Percentiles rank a stretch among this genome's conserved stretches.
These are phyloP conservation scores for Rhexocercosporidium sp. DNA, from an alignment of 2,329 filamentous ascomycete species.

Conservation along the genomic window DNA sequence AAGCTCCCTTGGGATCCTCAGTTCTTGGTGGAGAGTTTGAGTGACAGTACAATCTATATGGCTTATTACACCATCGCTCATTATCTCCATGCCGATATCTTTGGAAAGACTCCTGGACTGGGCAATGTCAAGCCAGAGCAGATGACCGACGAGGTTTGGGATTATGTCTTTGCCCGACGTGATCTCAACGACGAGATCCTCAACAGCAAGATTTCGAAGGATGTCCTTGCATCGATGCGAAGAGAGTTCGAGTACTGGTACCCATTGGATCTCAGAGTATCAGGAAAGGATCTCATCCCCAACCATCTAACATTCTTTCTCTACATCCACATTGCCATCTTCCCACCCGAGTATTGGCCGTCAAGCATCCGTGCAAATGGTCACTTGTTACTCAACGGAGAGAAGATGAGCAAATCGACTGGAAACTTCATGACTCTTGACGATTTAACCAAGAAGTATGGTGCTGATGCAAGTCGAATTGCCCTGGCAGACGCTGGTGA, in stretches of 20 bases:
- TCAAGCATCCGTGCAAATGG: slow-evolving; percentile 86
- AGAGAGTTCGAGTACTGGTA: slow-evolving; percentile 98
- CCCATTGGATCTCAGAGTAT: slow-evolving; percentile 85
- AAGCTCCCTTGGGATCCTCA: slow-evolving; percentile 92
- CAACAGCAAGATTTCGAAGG: slow-evolving; percentile 73
- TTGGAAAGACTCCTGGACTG: slow-evolving; percentile 73
- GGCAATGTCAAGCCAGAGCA: slow-evolving; percentile 77
- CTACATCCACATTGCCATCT: slow-evolving; percentile 91
- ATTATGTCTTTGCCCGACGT: slow-evolving; percentile 86
- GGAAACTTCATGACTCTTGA: slow-evolving; percentile 95
- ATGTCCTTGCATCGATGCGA: slow-evolving; percentile 78
- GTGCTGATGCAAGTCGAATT: slow-evolving; percentile 89
- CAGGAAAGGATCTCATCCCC: slow-evolving; percentile 90
- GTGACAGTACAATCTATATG: slow-evolving; percentile 93
- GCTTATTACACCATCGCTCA: slow-evolving; percentile 74
- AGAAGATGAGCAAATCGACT: slow-evolving; percentile 98
- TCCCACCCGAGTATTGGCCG: slow-evolving; percentile 88
- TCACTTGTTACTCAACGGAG: slow-evolving; percentile 90
- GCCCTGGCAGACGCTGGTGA: slow-evolving; percentile 95
- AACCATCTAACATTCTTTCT: slow-evolving; percentile 97
- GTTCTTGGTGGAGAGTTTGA: slow-evolving; percentile 91
- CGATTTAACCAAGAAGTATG: slow-evolving; percentile 88
- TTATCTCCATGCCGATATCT: slow-evolving; percentile 82
- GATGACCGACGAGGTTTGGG: slow-evolving; percentile 95
- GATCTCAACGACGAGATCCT: slow-evolving; percentile 71